Conservation (phyloP, 768 basidiomycete genomes). For the Ramaria sp. region DNA sequence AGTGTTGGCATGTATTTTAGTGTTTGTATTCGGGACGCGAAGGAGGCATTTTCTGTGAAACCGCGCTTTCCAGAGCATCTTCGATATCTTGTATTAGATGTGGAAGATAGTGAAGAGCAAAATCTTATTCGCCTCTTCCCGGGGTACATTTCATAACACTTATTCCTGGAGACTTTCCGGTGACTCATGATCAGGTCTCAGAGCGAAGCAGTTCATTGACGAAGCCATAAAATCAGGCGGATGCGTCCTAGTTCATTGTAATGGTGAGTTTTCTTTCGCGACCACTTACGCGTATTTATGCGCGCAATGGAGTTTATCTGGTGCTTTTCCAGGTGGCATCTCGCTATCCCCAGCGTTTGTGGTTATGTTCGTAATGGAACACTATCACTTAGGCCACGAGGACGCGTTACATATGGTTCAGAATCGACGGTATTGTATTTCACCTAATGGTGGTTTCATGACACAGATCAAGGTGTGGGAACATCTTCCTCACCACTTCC, state of each 20-base stretch:
- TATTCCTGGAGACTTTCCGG: neutral
- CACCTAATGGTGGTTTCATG: conserved; percentile 84
- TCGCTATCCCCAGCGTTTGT: conserved; percentile 82
- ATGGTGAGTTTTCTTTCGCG: conserved; percentile 38
- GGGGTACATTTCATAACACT: conserved; percentile 33
- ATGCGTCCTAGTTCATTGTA: conserved; percentile 81
- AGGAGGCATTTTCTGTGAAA: conserved; percentile 82
- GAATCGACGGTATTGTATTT: conserved; percentile 87
- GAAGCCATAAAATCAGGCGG: conserved; percentile 55
- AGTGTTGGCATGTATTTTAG: conserved; percentile 26
- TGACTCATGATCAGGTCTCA: conserved; percentile 18
- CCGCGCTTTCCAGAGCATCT: conserved; percentile 79
- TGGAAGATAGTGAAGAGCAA: conserved; percentile 90
- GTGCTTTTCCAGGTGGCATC: conserved; percentile 54
- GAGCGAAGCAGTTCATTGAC: conserved; percentile 71
- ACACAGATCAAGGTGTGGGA: conserved; percentile 74
- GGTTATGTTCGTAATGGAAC: conserved; percentile 90
- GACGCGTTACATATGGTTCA: conserved; percentile 83
- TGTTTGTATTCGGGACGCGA: conserved; percentile 80
- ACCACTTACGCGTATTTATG: neutral
- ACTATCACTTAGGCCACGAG: conserved; percentile 73
- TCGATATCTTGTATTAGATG: conserved; percentile 70
- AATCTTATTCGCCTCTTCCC: conserved; percentile 89
- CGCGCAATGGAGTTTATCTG: neutral
- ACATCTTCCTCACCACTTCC: neutral